These are phyloP conservation scores for Acacia melanoxylon DNA, from an alignment of 306 rosid genomes.

Conservation along the genomic window DNA sequence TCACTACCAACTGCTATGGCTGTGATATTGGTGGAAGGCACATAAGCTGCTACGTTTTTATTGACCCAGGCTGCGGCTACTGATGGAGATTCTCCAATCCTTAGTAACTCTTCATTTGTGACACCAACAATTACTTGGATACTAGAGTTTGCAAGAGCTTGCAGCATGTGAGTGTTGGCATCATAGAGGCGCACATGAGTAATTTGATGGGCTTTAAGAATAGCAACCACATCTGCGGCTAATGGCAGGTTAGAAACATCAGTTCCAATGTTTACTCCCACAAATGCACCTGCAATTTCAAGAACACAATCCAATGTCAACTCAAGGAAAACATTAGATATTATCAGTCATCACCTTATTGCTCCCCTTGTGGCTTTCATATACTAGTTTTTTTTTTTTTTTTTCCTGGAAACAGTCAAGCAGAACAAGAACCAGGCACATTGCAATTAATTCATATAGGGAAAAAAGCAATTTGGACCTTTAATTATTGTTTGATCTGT, in stretches of 20 bases:
- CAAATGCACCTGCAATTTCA: constrained; percentile 75
- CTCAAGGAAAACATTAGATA: constrained; percentile 20
- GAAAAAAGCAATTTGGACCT: neutral
- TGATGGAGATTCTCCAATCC: constrained; percentile 75
- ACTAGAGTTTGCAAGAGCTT: constrained; percentile 69
- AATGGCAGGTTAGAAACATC: constrained; percentile 75
- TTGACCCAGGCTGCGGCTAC: constrained; percentile 83
- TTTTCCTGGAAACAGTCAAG: constrained; percentile 19
- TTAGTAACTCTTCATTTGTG: constrained; percentile 68
- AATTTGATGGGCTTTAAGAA: constrained; percentile 74
- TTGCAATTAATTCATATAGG: neutral
- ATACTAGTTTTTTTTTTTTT: too few relatives aligned
- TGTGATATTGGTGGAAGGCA: constrained; percentile 85
- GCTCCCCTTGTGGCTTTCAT: constrained; percentile 9
- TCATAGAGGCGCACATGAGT: constrained; percentile 75
- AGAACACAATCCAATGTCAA: constrained; percentile 31
- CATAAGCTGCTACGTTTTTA: constrained; percentile 74
- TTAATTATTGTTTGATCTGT: constrained; percentile 12
- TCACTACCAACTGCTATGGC: constrained; percentile 89
- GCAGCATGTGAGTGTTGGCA: constrained; percentile 72
- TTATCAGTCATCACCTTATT: constrained; percentile 7
- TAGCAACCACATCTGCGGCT: constrained; percentile 56
- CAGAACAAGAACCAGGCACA: constrained; percentile 7
- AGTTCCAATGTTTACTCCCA: constrained; percentile 85
- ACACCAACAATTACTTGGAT: constrained; percentile 82